Evolutionary conservation across 495 filamentous ascomycete genomes (phyloP).

Genomic region (Penicillium angulare): DNA sequence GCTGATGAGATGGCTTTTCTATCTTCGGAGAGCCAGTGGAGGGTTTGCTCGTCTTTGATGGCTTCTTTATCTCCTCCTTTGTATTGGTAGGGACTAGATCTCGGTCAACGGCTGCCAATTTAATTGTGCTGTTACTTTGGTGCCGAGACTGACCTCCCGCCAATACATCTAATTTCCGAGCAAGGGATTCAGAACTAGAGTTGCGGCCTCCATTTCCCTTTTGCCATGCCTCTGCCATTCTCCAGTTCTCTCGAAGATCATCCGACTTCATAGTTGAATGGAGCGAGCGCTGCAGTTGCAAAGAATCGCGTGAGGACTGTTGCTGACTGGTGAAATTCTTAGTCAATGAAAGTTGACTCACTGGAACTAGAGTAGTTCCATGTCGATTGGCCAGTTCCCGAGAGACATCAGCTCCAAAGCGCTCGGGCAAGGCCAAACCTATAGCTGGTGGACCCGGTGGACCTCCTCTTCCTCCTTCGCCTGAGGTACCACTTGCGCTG

Average conservation of each 20-base stretch:
- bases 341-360: background rate
- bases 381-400: conserved; percentile 30
- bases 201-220: conserved; percentile 6
- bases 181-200: background rate
- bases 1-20: too few species aligned
- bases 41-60: background rate
- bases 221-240: conserved; percentile 23
- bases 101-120: conserved; percentile 33
- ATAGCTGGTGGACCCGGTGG: conserved; percentile 17
- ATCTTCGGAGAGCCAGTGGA: background rate
- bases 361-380: conserved; percentile 24
- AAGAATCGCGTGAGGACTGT: background rate
- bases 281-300: background rate
- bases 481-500: too few species aligned
- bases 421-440: conserved; percentile 29
- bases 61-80: conserved; percentile 18
- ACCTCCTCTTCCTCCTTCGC: too few species aligned
- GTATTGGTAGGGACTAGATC: conserved; percentile 30
- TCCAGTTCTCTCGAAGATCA: conserved; percentile 30
- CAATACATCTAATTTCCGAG: background rate
- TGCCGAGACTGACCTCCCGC: background rate
- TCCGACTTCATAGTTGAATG: conserved; percentile 19
- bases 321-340: conserved; percentile 5
- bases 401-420: conserved; percentile 34
- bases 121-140: too few species aligned